Conservation (phyloP, 2,329 filamentous ascomycete genomes). For the Ceratocystiopsis brevicomis region DNA sequence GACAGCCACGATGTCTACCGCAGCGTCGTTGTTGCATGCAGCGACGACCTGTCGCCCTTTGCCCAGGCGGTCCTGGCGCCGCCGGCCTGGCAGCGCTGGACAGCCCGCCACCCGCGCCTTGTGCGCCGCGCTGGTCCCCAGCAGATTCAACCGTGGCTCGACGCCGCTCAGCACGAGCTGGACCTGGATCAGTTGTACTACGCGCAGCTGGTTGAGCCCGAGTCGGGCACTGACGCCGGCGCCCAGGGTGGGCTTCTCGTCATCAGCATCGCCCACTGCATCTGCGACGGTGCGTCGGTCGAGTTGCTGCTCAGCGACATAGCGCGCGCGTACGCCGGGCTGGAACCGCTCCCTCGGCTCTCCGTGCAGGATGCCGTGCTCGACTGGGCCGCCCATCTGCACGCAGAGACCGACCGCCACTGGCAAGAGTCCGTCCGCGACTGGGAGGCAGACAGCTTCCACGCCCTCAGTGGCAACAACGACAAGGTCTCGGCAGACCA, state of each 20-base stretch:
- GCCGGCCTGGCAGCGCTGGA: conserved; percentile 2
- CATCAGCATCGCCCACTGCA: conserved; percentile 16
- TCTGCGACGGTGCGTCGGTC: conserved; percentile 19
- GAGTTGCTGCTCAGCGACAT: conserved; percentile 17
- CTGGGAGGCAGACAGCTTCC: conserved; percentile 11
- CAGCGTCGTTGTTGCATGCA: conserved; percentile 15
- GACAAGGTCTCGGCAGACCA: conserved; percentile 3
- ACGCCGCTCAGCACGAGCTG: conserved; percentile 10
- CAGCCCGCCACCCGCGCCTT: not conserved
- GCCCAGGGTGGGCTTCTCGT: conserved; percentile 6
- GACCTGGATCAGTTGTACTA: conserved; percentile 8
- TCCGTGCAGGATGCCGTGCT: conserved; percentile 1
- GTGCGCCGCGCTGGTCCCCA: not conserved
- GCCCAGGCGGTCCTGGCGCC: conserved; percentile 15
- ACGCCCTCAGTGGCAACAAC: conserved; percentile 10
- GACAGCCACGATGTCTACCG: conserved; percentile 15
- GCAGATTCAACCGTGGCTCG: conserved; percentile 5
- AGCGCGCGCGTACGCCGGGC: conserved; percentile 9
- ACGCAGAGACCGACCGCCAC: conserved; percentile 4
- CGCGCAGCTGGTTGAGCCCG: conserved; percentile 10
- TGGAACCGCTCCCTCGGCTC: conserved; percentile 4
- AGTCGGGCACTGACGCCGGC: conserved; percentile 1
- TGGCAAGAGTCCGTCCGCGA: conserved; percentile 7
- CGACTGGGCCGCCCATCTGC: not conserved
- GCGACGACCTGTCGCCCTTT: conserved; percentile 18